phyloP scores from a whole-genome alignment of 2,329 filamentous ascomycete species.

The Huntiella bhutanensis region DNA sequence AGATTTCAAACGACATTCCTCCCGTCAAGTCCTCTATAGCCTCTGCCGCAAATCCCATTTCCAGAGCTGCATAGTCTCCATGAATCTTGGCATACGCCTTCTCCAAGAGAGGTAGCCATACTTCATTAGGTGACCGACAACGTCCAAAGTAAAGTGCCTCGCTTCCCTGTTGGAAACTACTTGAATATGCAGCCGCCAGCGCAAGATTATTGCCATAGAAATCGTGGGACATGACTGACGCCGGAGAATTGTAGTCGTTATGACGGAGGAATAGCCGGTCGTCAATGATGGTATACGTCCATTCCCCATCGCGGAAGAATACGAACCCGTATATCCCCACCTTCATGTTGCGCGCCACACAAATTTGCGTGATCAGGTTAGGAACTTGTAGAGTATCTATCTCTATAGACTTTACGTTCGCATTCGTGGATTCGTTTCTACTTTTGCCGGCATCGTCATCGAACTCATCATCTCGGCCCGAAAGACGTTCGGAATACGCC shows the following conservation, averaged over 20 bases:
- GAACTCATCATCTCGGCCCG: neutral
- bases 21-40: constrained; percentile 39
- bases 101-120: constrained; percentile 62
- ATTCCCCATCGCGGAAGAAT: constrained; percentile 74
- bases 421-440: no score
- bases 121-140: constrained; percentile 58
- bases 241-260: no score
- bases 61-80: constrained; percentile 53
- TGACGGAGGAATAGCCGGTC: constrained; percentile 51
- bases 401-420: no score
- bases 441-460: neutral
- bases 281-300: constrained; percentile 81
- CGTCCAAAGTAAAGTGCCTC: constrained; percentile 63
- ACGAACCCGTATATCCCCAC: constrained; percentile 83
- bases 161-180: constrained; percentile 55
- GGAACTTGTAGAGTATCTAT: constrained; percentile 21
- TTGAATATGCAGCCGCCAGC: constrained; percentile 20
- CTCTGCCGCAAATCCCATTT: constrained; percentile 51
- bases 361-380: constrained; percentile 50
- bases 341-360: constrained; percentile 51
- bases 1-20: constrained; percentile 47
- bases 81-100: constrained; percentile 77
- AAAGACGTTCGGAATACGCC: neutral
- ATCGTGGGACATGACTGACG: no score
- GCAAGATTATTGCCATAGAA: no score